A percentile compares a stretch with the other conserved stretches of the same genome.
These are phyloP conservation scores for Byssochlamys sp. DNA, from an alignment of 2,329 filamentous ascomycete species.

Conservation along the genomic window DNA sequence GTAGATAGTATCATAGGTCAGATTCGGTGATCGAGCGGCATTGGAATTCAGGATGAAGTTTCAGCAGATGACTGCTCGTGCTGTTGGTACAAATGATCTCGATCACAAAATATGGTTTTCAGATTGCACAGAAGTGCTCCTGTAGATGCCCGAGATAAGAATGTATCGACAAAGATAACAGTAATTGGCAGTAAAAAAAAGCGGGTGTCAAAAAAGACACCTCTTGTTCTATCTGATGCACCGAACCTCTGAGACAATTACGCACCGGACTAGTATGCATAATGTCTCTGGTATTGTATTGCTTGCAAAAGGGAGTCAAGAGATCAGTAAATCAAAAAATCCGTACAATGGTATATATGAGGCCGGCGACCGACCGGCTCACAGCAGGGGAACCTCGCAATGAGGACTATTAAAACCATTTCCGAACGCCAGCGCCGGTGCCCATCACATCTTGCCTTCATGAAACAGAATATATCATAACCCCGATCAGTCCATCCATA, in stretches of 20 bases:
- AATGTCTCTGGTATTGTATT: not conserved
- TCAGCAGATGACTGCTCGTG: not conserved
- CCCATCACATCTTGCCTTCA: conserved; percentile 7
- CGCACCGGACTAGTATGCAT: not conserved
- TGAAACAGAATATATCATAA: conserved; percentile 4
- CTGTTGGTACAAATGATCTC: not conserved
- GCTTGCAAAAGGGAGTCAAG: not conserved
- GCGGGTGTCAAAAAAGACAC: not conserved
- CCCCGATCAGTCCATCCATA: conserved; percentile 6
- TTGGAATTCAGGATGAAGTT: not conserved
- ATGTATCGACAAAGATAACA: not conserved
- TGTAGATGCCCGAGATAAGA: not conserved
- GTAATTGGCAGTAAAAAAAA: not conserved
- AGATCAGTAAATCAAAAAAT: not conserved
- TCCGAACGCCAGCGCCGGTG: conserved; percentile 27
- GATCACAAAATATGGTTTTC: not conserved
- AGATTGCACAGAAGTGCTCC: not conserved
- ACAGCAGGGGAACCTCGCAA: not conserved
- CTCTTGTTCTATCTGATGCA: not conserved
- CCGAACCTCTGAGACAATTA: not conserved
- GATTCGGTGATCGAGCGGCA: too few species aligned
- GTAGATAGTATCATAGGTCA: too few species aligned
- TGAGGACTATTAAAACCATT: not conserved
- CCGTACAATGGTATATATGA: not conserved
- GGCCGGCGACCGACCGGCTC: not conserved